Percentiles rank a stretch among this genome's conserved stretches.
Evolutionary conservation across 768 basidiomycete species (phyloP).

Genomic region (Tulasnella sp.): DNA sequence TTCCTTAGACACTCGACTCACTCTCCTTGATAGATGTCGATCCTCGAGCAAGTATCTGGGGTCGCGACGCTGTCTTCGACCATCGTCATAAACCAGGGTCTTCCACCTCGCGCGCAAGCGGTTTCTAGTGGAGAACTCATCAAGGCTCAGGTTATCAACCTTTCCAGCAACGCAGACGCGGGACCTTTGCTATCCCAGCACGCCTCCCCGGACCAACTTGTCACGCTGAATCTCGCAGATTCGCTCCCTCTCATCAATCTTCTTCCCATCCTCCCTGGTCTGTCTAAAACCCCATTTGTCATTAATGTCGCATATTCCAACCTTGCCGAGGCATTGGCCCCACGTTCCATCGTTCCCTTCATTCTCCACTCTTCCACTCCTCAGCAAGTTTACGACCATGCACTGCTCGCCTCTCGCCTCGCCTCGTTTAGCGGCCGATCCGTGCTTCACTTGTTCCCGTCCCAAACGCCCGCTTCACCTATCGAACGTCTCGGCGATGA

Average conservation of each 20-base stretch:
- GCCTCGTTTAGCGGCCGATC: slow-evolving; percentile 70
- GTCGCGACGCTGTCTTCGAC: slow-evolving; percentile 22
- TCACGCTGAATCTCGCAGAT: slow-evolving; percentile 60
- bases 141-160: slow-evolving; percentile 20
- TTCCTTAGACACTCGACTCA: background rate
- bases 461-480: slow-evolving; percentile 47
- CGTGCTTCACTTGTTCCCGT: slow-evolving; percentile 78
- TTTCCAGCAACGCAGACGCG: slow-evolving; percentile 23
- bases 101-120: background rate
- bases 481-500: background rate
- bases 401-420: slow-evolving; percentile 80
- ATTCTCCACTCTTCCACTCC: slow-evolving; percentile 76
- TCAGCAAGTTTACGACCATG: slow-evolving; percentile 88
- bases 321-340: slow-evolving; percentile 72
- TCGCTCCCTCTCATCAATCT: slow-evolving; percentile 59
- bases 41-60: slow-evolving; percentile 18
- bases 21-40: background rate
- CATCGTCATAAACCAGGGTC: slow-evolving; percentile 24
- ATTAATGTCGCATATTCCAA: slow-evolving; percentile 71
- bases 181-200: slow-evolving; percentile 20
- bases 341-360: slow-evolving; percentile 79
- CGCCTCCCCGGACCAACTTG: slow-evolving; percentile 5
- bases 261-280: slow-evolving; percentile 68
- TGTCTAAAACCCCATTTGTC: slow-evolving; percentile 67
- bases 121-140: background rate